A percentile compares a stretch with the other conserved stretches of the same genome.
Evolutionary conservation across 768 basidiomycete genomes (phyloP).

Genomic region (Panellus pusillus): DNA sequence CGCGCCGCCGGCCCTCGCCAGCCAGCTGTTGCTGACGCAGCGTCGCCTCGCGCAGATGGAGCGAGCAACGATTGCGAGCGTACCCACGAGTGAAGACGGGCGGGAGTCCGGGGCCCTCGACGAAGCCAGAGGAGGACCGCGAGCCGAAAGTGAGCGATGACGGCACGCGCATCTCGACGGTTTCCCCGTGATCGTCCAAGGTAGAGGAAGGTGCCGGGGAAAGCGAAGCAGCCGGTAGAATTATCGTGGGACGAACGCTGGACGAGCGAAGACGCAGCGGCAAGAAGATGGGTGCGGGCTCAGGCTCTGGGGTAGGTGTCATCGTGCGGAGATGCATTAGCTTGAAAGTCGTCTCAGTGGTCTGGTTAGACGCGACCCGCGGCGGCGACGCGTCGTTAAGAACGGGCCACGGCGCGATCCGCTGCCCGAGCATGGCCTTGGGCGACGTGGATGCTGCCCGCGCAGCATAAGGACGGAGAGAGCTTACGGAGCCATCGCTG

Average conservation of each 20-base stretch:
- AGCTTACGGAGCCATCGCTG: slow-evolving; percentile 41
- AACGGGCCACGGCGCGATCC: slow-evolving; percentile 64
- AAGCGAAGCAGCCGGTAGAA: slow-evolving; percentile 11
- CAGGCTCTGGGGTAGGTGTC: slow-evolving; percentile 59
- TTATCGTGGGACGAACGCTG: no score
- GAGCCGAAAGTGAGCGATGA: no score
- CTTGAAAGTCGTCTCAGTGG: slow-evolving; percentile 28
- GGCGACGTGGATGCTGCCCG: slow-evolving; percentile 24
- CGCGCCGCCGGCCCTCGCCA: slow-evolving; percentile 31
- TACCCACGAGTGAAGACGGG: no score
- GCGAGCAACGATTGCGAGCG: slow-evolving; percentile 42
- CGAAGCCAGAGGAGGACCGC: no score
- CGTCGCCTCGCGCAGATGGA: slow-evolving; percentile 87
- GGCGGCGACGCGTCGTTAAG: slow-evolving; percentile 30
- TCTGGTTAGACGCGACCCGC: no score
- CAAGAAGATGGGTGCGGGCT: slow-evolving; percentile 58
- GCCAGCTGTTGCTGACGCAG: slow-evolving; percentile 79
- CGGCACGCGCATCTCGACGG: slow-evolving; percentile 29
- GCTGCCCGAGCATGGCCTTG: no score
- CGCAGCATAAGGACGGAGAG: slow-evolving; percentile 51
- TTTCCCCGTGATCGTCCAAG: slow-evolving; percentile 24
- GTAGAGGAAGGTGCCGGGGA: slow-evolving; percentile 27
- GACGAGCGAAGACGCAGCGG: slow-evolving; percentile 40
- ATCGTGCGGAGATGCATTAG: slow-evolving; percentile 52
- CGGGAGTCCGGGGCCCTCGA: no score